Conservation (phyloP, 225 moss, liverwort and hornwort genomes). For the Physcomitrellopsis africana region DNA sequence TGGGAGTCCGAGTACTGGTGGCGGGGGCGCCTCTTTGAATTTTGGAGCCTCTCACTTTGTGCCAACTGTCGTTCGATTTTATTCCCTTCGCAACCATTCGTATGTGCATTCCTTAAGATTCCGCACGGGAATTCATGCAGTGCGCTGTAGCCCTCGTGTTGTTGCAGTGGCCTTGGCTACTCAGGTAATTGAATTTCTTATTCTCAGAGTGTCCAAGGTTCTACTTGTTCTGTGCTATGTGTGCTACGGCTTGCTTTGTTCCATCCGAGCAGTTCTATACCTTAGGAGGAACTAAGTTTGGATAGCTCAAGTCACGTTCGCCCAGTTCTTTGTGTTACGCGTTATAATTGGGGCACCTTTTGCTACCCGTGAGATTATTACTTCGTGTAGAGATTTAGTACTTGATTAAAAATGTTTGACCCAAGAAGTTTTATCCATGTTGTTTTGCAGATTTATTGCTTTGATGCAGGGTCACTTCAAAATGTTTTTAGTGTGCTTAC, state of each 20-base stretch:
- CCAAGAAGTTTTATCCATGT: neutral
- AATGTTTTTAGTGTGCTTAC: slow-evolving; percentile 79
- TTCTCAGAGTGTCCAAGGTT: no score
- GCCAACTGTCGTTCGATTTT: slow-evolving; percentile 76
- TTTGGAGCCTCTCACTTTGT: slow-evolving; percentile 48
- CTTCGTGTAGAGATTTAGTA: neutral
- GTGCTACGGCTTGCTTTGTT: no score
- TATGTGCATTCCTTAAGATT: slow-evolving; percentile 82
- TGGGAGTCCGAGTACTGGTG: slow-evolving; percentile 55
- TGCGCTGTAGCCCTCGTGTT: slow-evolving; percentile 79
- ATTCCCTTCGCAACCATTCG: slow-evolving; percentile 71
- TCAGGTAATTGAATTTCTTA: slow-evolving; percentile 49
- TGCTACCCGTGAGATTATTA: neutral
- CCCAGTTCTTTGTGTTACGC: no score
- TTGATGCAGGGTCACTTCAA: slow-evolving; percentile 72
- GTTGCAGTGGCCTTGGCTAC: slow-evolving; percentile 74
- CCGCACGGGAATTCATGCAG: slow-evolving; percentile 74
- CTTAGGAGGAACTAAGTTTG: no score
- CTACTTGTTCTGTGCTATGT: no score
- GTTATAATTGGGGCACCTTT: neutral
- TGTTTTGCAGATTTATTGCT: slow-evolving; percentile 75
- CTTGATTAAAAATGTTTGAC: neutral
- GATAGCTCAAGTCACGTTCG: no score
- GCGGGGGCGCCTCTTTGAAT: slow-evolving; percentile 51
- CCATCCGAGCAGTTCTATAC: no score